Conservation (phyloP, 805 yeast genomes). For the Candida nanaspora region DNA sequence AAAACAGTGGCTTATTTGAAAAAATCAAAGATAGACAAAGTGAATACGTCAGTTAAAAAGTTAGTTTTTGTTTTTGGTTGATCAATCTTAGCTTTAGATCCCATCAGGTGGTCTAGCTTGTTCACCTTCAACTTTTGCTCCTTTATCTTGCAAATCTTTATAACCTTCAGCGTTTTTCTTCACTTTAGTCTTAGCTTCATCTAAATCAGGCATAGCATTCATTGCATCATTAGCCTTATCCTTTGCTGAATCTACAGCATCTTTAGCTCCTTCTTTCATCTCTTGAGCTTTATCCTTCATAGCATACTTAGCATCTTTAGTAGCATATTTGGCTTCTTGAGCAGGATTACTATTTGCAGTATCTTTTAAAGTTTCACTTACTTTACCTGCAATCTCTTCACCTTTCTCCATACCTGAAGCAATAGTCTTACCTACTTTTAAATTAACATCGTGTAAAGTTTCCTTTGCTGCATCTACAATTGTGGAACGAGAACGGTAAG, state of each 20-base stretch:
- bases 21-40: no score
- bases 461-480: conserved; percentile 17
- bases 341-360: no score
- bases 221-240: background rate
- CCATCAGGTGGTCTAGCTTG: conserved; percentile 42
- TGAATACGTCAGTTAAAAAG: no score
- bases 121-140: conserved; percentile 32
- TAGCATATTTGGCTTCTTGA: no score
- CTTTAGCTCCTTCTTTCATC: background rate
- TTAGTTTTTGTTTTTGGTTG: no score
- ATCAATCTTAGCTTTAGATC: conserved; percentile 19
- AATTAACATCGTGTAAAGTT: conserved; percentile 12
- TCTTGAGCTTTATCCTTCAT: conserved; percentile 6
- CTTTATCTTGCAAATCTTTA: conserved; percentile 35
- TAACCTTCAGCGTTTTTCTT: conserved; percentile 22
- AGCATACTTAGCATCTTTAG: conserved; percentile 3
- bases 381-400: conserved; percentile 14
- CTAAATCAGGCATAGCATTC: no score
- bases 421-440: conserved; percentile 32
- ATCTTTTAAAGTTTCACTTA: conserved; percentile 10
- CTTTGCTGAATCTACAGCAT: background rate
- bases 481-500: background rate
- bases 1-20: no score
- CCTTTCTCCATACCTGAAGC: conserved; percentile 35
- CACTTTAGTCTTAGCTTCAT: background rate